These are phyloP conservation scores for Rhizoctonia solani DNA, from an alignment of 1,284 basidiomycete genomes.

Conservation along the genomic window DNA sequence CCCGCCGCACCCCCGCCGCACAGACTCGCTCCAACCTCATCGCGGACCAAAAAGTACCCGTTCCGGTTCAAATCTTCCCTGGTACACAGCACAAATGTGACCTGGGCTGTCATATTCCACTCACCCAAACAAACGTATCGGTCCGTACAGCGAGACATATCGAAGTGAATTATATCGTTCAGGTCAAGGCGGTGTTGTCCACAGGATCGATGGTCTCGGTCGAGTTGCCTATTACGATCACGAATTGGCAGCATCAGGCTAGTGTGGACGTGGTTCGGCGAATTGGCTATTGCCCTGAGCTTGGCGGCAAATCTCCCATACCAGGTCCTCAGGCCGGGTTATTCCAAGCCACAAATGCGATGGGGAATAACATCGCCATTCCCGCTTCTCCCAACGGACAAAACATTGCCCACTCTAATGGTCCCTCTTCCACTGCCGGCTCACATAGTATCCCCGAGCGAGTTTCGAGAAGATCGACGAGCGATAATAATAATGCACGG, in stretches of 20 bases:
- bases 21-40: conserved; percentile 58
- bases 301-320: neutral
- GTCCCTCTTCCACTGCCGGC: conserved; percentile 14
- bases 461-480: conserved; percentile 17
- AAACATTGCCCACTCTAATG: conserved; percentile 19
- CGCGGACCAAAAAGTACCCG: conserved; percentile 66
- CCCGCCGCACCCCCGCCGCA: conserved; percentile 48
- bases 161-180: conserved; percentile 76
- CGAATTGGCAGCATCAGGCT: conserved; percentile 48
- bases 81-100: conserved; percentile 72
- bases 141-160: conserved; percentile 77
- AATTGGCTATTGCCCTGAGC: conserved; percentile 29
- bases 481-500: neutral
- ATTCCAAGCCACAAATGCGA: conserved; percentile 20
- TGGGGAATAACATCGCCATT: no score
- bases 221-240: conserved; percentile 71
- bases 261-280: conserved; percentile 27
- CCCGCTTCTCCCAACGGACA: neutral
- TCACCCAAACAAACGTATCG: conserved; percentile 73
- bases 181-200: conserved; percentile 73
- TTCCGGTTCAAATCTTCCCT: conserved; percentile 70
- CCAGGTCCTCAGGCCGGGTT: conserved; percentile 1
- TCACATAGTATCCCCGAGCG: conserved; percentile 32
- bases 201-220: conserved; percentile 68
- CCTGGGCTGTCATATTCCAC: conserved; percentile 66